A percentile compares a stretch with the other conserved stretches of the same genome.
phyloP scores from a whole-genome alignment of 2,329 filamentous ascomycete species.

The Neoarthrinium moseri region DNA sequence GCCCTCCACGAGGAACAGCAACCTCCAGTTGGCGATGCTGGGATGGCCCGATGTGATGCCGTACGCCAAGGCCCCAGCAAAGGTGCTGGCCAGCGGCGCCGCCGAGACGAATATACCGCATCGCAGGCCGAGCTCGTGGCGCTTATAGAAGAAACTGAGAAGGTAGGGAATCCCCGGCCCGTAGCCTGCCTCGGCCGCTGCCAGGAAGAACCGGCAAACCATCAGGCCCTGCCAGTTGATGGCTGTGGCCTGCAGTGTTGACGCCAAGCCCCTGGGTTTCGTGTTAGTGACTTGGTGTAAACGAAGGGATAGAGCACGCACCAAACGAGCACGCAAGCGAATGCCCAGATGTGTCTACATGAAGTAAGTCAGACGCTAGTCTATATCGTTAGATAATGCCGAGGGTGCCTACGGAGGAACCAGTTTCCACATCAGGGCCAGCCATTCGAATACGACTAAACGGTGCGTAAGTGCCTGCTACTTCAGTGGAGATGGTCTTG shows the following conservation, averaged over 20 bases:
- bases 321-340: constrained; percentile 26
- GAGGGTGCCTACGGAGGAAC: constrained; percentile 32
- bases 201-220: constrained; percentile 29
- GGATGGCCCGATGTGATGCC: constrained; percentile 64
- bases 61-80: constrained; percentile 67
- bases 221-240: constrained; percentile 29
- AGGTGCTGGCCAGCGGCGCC: constrained; percentile 67
- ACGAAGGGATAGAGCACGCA: constrained; percentile 13
- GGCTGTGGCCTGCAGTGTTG: constrained; percentile 27
- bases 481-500: not conserved
- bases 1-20: constrained; percentile 34
- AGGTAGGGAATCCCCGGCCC: constrained; percentile 31
- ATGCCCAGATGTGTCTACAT: constrained; percentile 24
- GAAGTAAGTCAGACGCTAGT: not conserved
- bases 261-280: constrained; percentile 24
- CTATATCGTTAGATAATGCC: not conserved
- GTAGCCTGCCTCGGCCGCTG: constrained; percentile 29
- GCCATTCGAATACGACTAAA: constrained; percentile 38
- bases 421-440: constrained; percentile 41
- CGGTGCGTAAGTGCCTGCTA: not conserved
- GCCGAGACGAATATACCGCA: constrained; percentile 33
- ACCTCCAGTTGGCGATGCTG: constrained; percentile 43
- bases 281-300: constrained; percentile 4
- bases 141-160: constrained; percentile 37
- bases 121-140: constrained; percentile 42